Conservation (phyloP, 441 rosid genomes). For the Populus hybrid region DNA sequence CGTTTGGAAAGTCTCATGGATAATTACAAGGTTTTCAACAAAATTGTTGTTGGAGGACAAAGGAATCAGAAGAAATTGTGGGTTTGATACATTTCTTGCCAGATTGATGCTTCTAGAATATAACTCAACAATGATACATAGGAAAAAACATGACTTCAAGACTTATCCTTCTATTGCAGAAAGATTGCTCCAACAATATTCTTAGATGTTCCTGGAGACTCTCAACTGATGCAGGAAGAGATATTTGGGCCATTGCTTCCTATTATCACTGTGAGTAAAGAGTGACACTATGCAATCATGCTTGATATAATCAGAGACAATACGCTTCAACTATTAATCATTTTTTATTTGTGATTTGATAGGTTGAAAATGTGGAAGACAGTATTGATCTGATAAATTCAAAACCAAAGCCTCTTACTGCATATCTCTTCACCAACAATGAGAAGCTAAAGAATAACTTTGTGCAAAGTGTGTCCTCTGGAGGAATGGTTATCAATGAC, state of each 20-base stretch:
- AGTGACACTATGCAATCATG: neutral
- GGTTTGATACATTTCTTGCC: neutral
- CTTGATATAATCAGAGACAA: neutral
- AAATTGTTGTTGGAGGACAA: neutral
- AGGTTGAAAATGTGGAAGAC: constrained; percentile 64
- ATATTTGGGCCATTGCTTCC: constrained; percentile 40
- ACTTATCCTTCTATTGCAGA: constrained; percentile 30
- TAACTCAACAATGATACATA: neutral
- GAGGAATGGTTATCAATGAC: constrained; percentile 71
- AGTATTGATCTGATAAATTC: constrained; percentile 63
- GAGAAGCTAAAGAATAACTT: constrained; percentile 49
- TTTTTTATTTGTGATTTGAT: neutral
- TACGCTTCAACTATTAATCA: neutral
- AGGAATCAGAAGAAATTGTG: neutral
- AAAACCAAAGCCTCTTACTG: constrained; percentile 49
- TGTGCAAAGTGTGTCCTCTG: constrained; percentile 50
- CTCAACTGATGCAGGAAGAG: neutral
- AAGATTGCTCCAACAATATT: constrained; percentile 48
- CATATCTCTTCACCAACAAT: constrained; percentile 58
- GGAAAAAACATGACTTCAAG: neutral
- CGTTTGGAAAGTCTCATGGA: constrained; percentile 64
- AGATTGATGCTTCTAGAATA: neutral
- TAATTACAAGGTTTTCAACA: neutral
- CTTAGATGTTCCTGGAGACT: neutral
- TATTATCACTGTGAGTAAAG: constrained; percentile 37